phyloP scores from a whole-genome alignment of 306 rosid genomes.

The Hylodesmum podocarpum region DNA sequence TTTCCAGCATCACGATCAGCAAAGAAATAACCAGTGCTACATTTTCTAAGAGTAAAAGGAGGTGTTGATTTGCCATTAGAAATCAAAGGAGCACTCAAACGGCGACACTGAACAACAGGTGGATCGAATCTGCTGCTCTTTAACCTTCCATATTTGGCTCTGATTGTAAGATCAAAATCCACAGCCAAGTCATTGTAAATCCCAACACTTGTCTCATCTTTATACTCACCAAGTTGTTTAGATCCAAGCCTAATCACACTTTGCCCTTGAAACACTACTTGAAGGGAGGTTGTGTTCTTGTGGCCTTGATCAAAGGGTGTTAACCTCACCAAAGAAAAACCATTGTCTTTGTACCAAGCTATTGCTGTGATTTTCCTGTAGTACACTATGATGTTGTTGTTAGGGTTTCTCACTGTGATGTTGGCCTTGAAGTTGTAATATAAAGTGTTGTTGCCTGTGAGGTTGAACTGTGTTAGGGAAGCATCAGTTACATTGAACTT shows the following conservation, averaged over 20 bases:
- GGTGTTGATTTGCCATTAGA: background rate
- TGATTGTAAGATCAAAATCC: slow-evolving; percentile 28
- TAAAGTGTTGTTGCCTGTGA: slow-evolving; percentile 31
- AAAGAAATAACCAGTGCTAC: slow-evolving; percentile 22
- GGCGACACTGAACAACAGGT: slow-evolving; percentile 29
- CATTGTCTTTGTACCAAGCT: slow-evolving; percentile 34
- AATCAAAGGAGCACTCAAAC: slow-evolving; percentile 37
- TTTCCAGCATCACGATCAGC: background rate
- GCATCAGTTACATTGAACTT: slow-evolving; percentile 28
- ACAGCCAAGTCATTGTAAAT: slow-evolving; percentile 29
- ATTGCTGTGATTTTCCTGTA: slow-evolving; percentile 16
- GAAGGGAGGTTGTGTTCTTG: slow-evolving; percentile 33
- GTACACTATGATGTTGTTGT: slow-evolving; percentile 22
- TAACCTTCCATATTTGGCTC: slow-evolving; percentile 11
- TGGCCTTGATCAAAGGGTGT: slow-evolving; percentile 45
- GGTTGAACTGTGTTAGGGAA: slow-evolving; percentile 32
- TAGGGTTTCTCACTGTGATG: slow-evolving; percentile 34
- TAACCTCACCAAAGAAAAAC: background rate
- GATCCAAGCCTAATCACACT: background rate
- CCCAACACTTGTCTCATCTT: slow-evolving; percentile 17
- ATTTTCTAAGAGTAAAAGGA: slow-evolving; percentile 20
- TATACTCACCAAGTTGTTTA: slow-evolving; percentile 28
- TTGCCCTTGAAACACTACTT: slow-evolving; percentile 17
- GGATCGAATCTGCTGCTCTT: background rate
- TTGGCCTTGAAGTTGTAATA: slow-evolving; percentile 30